These are phyloP conservation scores for Carex pumila DNA, from an alignment of 176 grass and related monocot genomes.

Conservation along the genomic window DNA sequence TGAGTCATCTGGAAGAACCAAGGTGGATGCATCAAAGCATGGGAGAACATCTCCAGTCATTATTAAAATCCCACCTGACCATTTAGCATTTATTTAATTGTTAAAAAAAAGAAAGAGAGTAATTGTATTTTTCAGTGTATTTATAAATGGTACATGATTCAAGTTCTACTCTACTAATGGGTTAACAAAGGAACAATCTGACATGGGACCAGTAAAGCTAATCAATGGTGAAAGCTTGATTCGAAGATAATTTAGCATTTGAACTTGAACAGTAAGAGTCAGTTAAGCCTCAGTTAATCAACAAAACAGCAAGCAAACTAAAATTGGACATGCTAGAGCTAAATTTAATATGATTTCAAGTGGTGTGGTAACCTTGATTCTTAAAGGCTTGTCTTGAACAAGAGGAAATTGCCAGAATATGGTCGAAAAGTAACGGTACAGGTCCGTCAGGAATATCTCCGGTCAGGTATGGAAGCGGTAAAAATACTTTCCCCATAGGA, in stretches of 20 bases:
- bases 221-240: not conserved
- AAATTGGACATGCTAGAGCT: not conserved
- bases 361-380: constrained; percentile 49
- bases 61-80: constrained; percentile 89
- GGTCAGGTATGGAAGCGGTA: constrained; percentile 71
- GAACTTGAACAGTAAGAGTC: not conserved
- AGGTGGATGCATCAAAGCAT: constrained; percentile 66
- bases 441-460: constrained; percentile 70
- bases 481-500: constrained; percentile 86
- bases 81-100: not conserved
- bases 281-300: not conserved
- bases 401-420: constrained; percentile 79
- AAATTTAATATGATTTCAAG: not conserved
- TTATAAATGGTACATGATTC: not conserved
- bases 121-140: not conserved
- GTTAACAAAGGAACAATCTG: not conserved
- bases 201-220: not conserved
- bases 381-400: constrained; percentile 83
- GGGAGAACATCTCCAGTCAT: constrained; percentile 98
- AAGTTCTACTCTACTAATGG: not conserved
- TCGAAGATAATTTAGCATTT: not conserved
- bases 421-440: constrained; percentile 80
- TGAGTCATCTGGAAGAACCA: constrained; percentile 61
- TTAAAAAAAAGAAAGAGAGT: too few species aligned
- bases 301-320: not conserved